Evolutionary conservation across 2,329 filamentous ascomycete species (phyloP).

Genomic region (Gaeumannomyces tritici): DNA sequence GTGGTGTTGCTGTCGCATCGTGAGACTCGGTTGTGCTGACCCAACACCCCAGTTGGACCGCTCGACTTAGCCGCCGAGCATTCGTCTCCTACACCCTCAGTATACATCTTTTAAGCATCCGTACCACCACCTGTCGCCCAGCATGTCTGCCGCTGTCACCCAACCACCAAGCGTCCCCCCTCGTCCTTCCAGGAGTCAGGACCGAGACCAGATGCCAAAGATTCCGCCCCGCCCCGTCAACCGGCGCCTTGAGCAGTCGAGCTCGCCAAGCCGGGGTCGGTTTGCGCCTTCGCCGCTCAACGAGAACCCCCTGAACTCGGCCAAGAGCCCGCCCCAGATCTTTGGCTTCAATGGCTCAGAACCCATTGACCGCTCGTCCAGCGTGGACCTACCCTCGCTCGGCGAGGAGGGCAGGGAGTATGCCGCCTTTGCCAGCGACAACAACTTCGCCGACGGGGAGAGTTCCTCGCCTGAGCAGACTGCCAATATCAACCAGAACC

Average conservation of each 20-base stretch:
- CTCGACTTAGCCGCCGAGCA: neutral
- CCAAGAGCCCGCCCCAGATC: slow-evolving; percentile 32
- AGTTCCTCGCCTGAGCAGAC: slow-evolving; percentile 59
- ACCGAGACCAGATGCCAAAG: slow-evolving; percentile 47
- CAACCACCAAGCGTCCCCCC: slow-evolving; percentile 47
- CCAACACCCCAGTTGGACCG: neutral
- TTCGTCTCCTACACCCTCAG: neutral
- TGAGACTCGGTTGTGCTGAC: neutral
- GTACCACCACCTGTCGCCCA: slow-evolving; percentile 6
- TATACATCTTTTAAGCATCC: neutral
- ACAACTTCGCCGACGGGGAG: slow-evolving; percentile 28
- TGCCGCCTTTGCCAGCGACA: slow-evolving; percentile 45
- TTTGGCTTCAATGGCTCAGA: slow-evolving; percentile 29
- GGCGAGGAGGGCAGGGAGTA: slow-evolving; percentile 91
- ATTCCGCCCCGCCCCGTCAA: slow-evolving; percentile 68
- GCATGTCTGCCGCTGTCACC: slow-evolving; percentile 36
- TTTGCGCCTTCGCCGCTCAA: slow-evolving; percentile 84
- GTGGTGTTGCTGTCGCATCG: neutral
- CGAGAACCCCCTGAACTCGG: slow-evolving; percentile 46
- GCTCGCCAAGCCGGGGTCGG: slow-evolving; percentile 67
- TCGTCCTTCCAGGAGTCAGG: slow-evolving; percentile 41
- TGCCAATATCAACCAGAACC: slow-evolving; percentile 66
- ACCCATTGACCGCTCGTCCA: slow-evolving; percentile 53
- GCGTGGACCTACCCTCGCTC: slow-evolving; percentile 73
- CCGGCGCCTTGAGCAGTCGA: slow-evolving; percentile 63